Base-by-base conservation (phyloP, 2,329 filamentous ascomycete species). In the Chalara sp. region DNA sequence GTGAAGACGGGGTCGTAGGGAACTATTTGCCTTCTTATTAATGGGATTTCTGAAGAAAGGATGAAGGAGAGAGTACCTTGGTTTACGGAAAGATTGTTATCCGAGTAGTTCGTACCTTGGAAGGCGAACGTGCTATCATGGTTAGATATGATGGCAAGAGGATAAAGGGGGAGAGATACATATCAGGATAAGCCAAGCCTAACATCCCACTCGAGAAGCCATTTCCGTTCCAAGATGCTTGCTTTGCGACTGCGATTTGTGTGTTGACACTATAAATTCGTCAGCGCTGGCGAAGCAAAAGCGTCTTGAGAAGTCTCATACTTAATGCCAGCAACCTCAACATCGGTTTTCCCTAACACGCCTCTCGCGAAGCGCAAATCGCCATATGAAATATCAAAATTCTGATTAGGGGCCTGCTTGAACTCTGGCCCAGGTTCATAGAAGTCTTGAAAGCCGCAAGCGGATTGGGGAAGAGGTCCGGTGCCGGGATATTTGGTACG, bases 1-100 rank as follows among this genome's bases (percentile, higher is more conserved):
- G 68, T 73, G 56, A 80, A 71, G n/a, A 80, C 58, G 0, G 76
- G 73, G 48, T 72, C 68, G 63, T 80, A 80, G 0, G 61, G 50
- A 3, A 65, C 49, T 49, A 39, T 21, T 21, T 21, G 21, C 21
- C 21, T 21, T 21, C 21, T 21, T 21, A 21, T 21, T 21, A 21
- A 21, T 21, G 21, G 21, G 21, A 21, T 21, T 21, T 21, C 21
- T 21, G 21, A 21, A 21, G 21, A 21, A 21, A 21, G 21, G 21
- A 21, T 21, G 21, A 21, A 21, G 21, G 21, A 21, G 21, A 21
- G 3, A 21, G 21, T 21, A 21, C 21, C 21, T 21, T 21, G 21
- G 3, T 21, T 21, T 21, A 21, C 21, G 21, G 21, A 21, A 2
- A 21, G 21, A 21, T 21, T 21, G 21, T 21, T 21, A 21, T 21